Conservation (phyloP, 495 filamentous ascomycete species). For the Achaetomiella virescens region DNA sequence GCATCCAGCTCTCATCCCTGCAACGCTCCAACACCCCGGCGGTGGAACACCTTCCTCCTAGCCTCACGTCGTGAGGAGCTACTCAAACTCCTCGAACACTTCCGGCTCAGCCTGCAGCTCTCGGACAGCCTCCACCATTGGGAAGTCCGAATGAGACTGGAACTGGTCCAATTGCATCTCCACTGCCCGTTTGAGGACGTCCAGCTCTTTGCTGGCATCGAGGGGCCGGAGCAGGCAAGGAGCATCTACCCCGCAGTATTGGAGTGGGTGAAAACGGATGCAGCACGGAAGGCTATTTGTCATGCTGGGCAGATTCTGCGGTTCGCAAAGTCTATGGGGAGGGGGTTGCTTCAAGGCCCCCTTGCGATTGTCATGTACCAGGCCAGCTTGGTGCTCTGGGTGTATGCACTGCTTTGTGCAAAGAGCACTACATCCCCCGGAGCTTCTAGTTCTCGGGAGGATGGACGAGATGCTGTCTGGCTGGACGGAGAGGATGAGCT, state of each 20-base stretch:
- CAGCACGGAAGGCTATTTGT: slow-evolving; percentile 47
- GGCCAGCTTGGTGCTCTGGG: slow-evolving; percentile 10
- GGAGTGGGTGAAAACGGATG: slow-evolving; percentile 43
- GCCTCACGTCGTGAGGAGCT: slow-evolving; percentile 8
- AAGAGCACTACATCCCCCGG: not conserved
- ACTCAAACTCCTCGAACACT: slow-evolving; percentile 3
- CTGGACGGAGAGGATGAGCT: slow-evolving; percentile 11
- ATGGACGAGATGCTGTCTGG: not conserved
- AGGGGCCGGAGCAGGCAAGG: slow-evolving; percentile 46
- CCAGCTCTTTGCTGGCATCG: slow-evolving; percentile 50
- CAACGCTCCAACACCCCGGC: not conserved
- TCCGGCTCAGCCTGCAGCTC: slow-evolving; percentile 5
- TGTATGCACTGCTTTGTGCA: slow-evolving; percentile 1
- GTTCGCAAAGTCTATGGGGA: slow-evolving; percentile 29
- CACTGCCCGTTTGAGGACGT: slow-evolving; percentile 52
- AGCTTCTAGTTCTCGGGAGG: not conserved
- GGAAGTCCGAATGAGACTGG: slow-evolving; percentile 10
- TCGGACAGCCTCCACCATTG: not conserved
- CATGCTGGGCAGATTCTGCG: slow-evolving; percentile 53
- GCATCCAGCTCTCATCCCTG: slow-evolving; percentile 3
- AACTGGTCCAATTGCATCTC: slow-evolving; percentile 48
- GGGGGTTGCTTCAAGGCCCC: not conserved
- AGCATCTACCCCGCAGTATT: slow-evolving; percentile 39
- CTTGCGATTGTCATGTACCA: slow-evolving; percentile 6
- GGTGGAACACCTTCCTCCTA: slow-evolving; percentile 7